These are phyloP conservation scores for Scutellaria galericulata DNA, from an alignment of 257 asterid genomes.

Conservation along the genomic window DNA sequence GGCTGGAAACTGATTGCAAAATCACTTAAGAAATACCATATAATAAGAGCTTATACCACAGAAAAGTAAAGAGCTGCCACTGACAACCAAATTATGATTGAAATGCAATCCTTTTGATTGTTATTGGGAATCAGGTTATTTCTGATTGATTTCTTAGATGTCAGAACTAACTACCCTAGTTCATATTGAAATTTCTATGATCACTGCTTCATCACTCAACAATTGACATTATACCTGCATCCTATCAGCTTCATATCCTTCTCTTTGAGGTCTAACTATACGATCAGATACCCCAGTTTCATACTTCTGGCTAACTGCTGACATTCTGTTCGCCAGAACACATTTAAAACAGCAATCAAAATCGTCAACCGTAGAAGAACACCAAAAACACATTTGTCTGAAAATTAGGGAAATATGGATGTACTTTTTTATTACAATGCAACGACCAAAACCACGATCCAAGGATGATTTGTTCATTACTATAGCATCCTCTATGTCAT, in stretches of 20 bases:
- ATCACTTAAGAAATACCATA: conserved; percentile 2
- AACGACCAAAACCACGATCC: conserved; percentile 99
- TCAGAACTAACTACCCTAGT: not conserved
- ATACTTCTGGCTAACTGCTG: conserved; percentile 65
- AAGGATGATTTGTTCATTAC: conserved; percentile 97
- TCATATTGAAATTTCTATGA: too few relatives aligned
- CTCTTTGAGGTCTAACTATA: conserved; percentile 64
- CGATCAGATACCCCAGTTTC: conserved; percentile 67
- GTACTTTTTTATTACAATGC: conserved; percentile 86
- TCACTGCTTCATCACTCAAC: not conserved
- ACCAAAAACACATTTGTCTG: conserved; percentile 14
- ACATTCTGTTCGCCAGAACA: conserved; percentile 51
- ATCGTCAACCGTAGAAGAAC: conserved; percentile 22
- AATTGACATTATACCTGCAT: conserved; percentile 64
- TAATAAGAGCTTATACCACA: not conserved
- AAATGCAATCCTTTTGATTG: conserved; percentile 9
- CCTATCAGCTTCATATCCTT: conserved; percentile 55
- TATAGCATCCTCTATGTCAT: conserved; percentile 97
- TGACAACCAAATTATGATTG: conserved; percentile 1
- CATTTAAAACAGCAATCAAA: conserved; percentile 22
- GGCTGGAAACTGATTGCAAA: conserved; percentile 16
- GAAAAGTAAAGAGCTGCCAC: conserved; percentile 1
- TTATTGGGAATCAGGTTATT: not conserved
- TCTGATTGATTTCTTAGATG: not conserved
- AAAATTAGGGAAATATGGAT: conserved; percentile 30